Evolutionary conservation across 106 monocot species (phyloP).

Genomic region (Alisma plantagoaquatica): DNA sequence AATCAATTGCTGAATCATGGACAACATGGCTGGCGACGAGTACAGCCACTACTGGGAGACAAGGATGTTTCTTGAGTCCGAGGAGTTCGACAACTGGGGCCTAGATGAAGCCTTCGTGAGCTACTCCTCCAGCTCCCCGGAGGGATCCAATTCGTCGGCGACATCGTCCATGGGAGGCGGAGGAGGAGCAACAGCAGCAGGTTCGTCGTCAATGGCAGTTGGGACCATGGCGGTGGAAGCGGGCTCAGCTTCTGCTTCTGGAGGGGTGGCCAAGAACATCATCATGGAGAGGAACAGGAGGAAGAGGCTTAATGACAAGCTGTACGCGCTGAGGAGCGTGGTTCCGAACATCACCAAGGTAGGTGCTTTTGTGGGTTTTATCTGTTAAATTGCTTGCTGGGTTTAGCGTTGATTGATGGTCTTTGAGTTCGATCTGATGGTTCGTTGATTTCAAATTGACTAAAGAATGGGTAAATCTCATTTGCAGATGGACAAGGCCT

Average conservation of each 20-base stretch:
- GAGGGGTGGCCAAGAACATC: slow-evolving; percentile 28
- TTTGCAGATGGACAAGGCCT: slow-evolving; percentile 58
- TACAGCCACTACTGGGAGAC: slow-evolving; percentile 17
- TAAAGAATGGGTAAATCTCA: no score
- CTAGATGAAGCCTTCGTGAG: background rate
- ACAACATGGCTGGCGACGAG: slow-evolving; percentile 3
- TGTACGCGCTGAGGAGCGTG: slow-evolving; percentile 65
- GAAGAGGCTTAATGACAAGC: slow-evolving; percentile 56
- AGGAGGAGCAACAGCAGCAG: slow-evolving; percentile 2
- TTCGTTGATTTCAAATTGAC: background rate
- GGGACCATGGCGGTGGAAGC: no score
- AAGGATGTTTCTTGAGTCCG: slow-evolving; percentile 9
- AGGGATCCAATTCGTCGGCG: slow-evolving; percentile 22
- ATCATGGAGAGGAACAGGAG: slow-evolving; percentile 65
- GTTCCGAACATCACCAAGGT: slow-evolving; percentile 90
- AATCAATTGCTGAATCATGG: background rate
- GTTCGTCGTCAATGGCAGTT: background rate
- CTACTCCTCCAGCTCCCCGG: background rate
- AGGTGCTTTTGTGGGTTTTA: no score
- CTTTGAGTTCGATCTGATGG: background rate
- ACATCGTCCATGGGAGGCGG: slow-evolving; percentile 32
- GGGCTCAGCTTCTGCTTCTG: background rate
- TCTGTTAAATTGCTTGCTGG: background rate
- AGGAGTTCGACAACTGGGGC: slow-evolving; percentile 16
- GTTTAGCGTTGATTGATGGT: background rate